Evolutionary conservation across 2,329 filamentous ascomycete genomes (phyloP).

Genomic region (Colletotrichum orchidophilum): DNA sequence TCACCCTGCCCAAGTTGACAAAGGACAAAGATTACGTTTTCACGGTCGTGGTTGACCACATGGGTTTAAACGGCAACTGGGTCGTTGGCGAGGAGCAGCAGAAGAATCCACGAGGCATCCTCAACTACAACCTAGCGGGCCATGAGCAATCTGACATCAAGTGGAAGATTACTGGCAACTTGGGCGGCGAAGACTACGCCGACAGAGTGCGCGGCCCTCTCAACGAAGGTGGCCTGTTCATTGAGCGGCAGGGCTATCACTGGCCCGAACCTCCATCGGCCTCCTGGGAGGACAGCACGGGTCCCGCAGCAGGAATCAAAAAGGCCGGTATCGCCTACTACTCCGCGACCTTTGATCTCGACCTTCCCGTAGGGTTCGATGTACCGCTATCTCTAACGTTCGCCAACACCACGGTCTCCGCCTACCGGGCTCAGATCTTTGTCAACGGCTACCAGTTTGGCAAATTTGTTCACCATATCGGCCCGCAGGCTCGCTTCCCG

Average conservation of each 20-base stretch:
- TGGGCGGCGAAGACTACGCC: slow-evolving; percentile 65
- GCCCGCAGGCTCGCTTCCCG: slow-evolving; percentile 73
- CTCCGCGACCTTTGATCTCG: slow-evolving; percentile 60
- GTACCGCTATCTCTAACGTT: slow-evolving; percentile 66
- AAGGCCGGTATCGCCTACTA: slow-evolving; percentile 65
- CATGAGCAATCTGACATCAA: slow-evolving; percentile 55
- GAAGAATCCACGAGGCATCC: slow-evolving; percentile 67
- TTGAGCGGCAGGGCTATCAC: slow-evolving; percentile 66
- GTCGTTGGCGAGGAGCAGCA: slow-evolving; percentile 63
- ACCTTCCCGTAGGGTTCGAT: slow-evolving; percentile 62
- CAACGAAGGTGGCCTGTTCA: slow-evolving; percentile 68
- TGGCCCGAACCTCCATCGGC: slow-evolving; percentile 57
- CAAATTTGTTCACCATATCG: slow-evolving; percentile 67
- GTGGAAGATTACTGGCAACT: slow-evolving; percentile 72
- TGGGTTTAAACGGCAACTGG: slow-evolving; percentile 73
- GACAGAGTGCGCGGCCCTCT: slow-evolving; percentile 66
- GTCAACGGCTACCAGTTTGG: slow-evolving; percentile 77
- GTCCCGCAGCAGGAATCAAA: slow-evolving; percentile 47
- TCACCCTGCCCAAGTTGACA: slow-evolving; percentile 61
- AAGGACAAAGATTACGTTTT: slow-evolving; percentile 64
- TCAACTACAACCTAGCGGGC: slow-evolving; percentile 62
- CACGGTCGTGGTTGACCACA: slow-evolving; percentile 75
- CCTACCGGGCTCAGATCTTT: slow-evolving; percentile 69
- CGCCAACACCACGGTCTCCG: slow-evolving; percentile 47
- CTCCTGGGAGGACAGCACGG: slow-evolving; percentile 50